These are phyloP conservation scores for Chlamydomonas sphaeroides DNA, from an alignment of 139 green algal genomes.

Conservation along the genomic window DNA sequence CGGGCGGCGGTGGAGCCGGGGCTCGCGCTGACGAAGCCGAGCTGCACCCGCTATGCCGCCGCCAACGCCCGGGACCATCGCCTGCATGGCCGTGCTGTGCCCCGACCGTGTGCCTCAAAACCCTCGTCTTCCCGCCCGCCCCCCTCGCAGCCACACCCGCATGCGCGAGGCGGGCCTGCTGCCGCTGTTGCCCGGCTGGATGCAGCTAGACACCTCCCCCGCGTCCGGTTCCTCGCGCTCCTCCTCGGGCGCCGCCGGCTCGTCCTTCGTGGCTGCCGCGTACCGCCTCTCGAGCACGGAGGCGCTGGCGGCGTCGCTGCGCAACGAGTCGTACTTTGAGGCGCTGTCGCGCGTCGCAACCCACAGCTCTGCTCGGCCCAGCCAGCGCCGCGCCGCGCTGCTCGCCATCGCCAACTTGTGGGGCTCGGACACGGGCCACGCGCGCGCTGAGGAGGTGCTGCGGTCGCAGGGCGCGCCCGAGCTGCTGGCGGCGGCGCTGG, in stretches of 20 bases:
- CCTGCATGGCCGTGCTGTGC: too few relatives aligned
- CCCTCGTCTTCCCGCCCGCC: too few relatives aligned
- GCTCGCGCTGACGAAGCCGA: too few relatives aligned
- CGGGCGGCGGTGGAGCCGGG: too few relatives aligned
- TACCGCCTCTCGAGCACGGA: background rate
- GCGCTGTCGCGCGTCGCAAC: background rate
- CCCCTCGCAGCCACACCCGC: background rate
- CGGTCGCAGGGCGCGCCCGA: background rate
- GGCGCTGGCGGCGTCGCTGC: background rate
- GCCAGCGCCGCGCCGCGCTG: background rate
- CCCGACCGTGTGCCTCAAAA: too few relatives aligned
- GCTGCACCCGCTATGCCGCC: too few relatives aligned
- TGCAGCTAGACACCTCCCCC: background rate
- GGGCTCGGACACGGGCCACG: background rate
- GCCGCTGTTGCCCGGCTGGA: constrained; percentile 1
- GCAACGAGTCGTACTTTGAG: constrained; percentile 24
- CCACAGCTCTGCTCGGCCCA: background rate
- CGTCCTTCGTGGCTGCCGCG: background rate
- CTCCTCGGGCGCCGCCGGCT: too few relatives aligned
- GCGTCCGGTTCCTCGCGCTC: too few relatives aligned
- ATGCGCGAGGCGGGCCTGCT: constrained; percentile 15
- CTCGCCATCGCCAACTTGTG: constrained; percentile 13
- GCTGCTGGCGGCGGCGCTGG: constrained; percentile 12
- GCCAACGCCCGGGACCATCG: too few relatives aligned
- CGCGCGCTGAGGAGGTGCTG: constrained; percentile 16